phyloP scores from a whole-genome alignment of 768 basidiomycete species.

The Tricholoma matsutake region DNA sequence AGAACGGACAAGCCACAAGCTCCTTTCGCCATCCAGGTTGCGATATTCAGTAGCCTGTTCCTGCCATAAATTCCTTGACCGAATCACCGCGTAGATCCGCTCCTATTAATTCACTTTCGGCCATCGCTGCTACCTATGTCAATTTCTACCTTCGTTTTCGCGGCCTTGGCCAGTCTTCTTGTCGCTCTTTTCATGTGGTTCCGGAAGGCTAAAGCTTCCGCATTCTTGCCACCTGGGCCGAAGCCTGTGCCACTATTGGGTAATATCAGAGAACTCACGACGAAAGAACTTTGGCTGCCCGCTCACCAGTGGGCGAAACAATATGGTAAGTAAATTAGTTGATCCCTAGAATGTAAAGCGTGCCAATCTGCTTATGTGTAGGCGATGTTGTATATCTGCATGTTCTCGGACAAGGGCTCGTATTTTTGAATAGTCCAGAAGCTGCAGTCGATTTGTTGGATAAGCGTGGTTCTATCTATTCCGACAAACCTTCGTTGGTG shows the following conservation, averaged over 20 bases:
- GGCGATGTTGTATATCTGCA: constrained; percentile 67
- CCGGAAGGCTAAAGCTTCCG: constrained; percentile 40
- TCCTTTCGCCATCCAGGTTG: not conserved
- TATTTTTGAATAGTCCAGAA: constrained; percentile 63
- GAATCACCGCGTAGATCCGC: not conserved
- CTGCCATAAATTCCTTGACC: not conserved
- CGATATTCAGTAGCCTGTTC: not conserved
- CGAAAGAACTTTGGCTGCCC: constrained; percentile 64
- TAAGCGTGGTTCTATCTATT: constrained; percentile 66
- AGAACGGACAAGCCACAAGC: not conserved
- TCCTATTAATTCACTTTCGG: not conserved
- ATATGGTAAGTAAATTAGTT: constrained; percentile 47
- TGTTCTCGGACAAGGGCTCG: constrained; percentile 60
- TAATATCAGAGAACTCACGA: constrained; percentile 57
- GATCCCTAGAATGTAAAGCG: not conserved
- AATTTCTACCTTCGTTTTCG: constrained; percentile 23
- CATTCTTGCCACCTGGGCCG: constrained; percentile 63
- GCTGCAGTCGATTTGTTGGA: constrained; percentile 65
- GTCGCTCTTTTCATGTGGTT: constrained; percentile 38
- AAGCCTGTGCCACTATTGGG: constrained; percentile 62
- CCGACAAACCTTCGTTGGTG: constrained; percentile 66
- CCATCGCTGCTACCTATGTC: constrained; percentile 12
- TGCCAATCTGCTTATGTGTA: constrained; percentile 20
- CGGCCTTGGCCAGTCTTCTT: constrained; percentile 36
- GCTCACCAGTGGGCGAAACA: constrained; percentile 58